Percentiles rank a stretch among this genome's conserved stretches.
Evolutionary conservation across 306 rosid genomes (phyloP).

Genomic region (Abrus pulchellus): DNA sequence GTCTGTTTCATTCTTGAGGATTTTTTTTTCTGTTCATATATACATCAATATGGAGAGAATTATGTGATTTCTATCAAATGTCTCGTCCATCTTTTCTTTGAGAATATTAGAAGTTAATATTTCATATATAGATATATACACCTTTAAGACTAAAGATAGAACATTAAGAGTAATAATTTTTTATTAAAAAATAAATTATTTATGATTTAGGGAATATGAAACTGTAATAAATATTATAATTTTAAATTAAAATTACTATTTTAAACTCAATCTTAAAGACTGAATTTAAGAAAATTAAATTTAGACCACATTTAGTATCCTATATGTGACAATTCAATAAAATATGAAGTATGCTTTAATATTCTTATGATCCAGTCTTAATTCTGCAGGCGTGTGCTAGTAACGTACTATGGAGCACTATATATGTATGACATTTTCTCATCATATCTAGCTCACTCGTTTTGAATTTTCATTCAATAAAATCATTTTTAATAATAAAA

Average conservation of each 20-base stretch:
- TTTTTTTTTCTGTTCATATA: not conserved
- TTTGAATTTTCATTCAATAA: conserved; percentile 15
- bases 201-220: too few species aligned
- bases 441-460: not conserved
- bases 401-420: not conserved
- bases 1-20: conserved; percentile 33
- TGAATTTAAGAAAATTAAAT: too few species aligned
- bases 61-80: conserved; percentile 9
- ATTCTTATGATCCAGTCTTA: conserved; percentile 13
- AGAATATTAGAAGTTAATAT: conserved; percentile 33
- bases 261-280: too few species aligned
- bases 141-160: not conserved
- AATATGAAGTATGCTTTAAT: not conserved
- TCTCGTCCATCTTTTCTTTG: conserved; percentile 10
- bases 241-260: too few species aligned
- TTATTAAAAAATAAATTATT: too few species aligned
- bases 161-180: too few species aligned
- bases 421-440: not conserved
- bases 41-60: not conserved
- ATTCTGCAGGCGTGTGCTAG: not conserved
- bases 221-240: too few species aligned
- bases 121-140: not conserved
- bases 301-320: too few species aligned
- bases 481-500: not conserved
- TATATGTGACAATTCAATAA: not conserved